Conservation (phyloP, 257 asterid species). For the Capsicum pubescens region DNA sequence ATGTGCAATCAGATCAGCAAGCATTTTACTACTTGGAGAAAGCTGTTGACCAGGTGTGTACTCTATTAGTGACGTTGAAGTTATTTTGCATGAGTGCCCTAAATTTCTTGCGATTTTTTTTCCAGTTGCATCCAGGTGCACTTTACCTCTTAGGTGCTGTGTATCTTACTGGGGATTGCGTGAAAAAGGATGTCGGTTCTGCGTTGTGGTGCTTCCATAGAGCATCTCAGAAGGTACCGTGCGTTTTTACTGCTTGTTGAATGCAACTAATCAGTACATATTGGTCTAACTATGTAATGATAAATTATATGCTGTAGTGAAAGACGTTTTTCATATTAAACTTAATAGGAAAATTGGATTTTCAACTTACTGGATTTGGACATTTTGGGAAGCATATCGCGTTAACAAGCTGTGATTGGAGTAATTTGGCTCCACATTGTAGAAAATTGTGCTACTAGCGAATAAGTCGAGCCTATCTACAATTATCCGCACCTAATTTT, state of each 20-base stretch:
- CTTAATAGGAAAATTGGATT: neutral
- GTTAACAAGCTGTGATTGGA: neutral
- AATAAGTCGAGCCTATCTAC: slow-evolving; percentile 9
- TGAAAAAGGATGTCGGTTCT: slow-evolving; percentile 74
- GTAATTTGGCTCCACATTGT: neutral
- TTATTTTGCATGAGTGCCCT: neutral
- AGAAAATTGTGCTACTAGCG: neutral
- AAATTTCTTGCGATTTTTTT: slow-evolving; percentile 32
- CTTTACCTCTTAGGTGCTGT: slow-evolving; percentile 92
- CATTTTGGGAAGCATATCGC: neutral
- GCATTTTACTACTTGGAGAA: slow-evolving; percentile 82
- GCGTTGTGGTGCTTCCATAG: slow-evolving; percentile 98
- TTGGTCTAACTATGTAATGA: neutral
- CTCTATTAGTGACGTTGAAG: slow-evolving; percentile 24
- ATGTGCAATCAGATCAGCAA: slow-evolving; percentile 86
- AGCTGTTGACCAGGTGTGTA: slow-evolving; percentile 88
- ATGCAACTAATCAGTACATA: slow-evolving; percentile 1
- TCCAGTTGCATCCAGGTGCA: slow-evolving; percentile 91
- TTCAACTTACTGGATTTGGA: neutral
- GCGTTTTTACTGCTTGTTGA: slow-evolving; percentile 28
- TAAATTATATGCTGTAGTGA: neutral
- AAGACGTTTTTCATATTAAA: neutral
- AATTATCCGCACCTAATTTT: slow-evolving; percentile 25
- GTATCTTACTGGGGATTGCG: slow-evolving; percentile 95
- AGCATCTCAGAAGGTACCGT: slow-evolving; percentile 85